phyloP scores from a whole-genome alignment of 768 basidiomycete genomes.

The Hypsizygus marmoreus region DNA sequence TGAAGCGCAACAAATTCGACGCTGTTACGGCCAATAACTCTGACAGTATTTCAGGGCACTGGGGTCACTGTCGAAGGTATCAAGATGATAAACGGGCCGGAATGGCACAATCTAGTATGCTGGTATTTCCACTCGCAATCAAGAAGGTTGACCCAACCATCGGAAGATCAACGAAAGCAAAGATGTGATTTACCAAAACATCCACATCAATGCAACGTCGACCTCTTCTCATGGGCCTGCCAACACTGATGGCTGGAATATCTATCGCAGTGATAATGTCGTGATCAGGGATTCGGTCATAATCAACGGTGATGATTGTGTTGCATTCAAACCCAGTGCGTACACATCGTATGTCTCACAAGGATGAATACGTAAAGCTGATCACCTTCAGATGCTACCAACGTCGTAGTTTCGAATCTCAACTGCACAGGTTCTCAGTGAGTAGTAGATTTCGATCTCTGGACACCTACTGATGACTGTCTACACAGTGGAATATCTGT shows the following conservation, averaged over 20 bases:
- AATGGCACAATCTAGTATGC: conserved; percentile 53
- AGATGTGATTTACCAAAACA: conserved; percentile 46
- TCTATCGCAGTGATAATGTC: conserved; percentile 56
- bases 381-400: conserved; percentile 43
- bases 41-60: conserved; percentile 54
- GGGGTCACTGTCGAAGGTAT: conserved; percentile 50
- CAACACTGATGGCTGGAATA: conserved; percentile 68
- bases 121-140: neutral
- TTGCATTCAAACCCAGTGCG: conserved; percentile 57
- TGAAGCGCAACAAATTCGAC: conserved; percentile 45
- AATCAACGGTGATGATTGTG: conserved; percentile 60
- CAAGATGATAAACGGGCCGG: conserved; percentile 49
- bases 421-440: conserved; percentile 63
- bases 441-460: conserved; percentile 15
- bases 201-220: conserved; percentile 48
- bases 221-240: conserved; percentile 41
- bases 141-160: neutral
- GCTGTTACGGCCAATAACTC: conserved; percentile 53
- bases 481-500: conserved; percentile 53
- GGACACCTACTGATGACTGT: neutral
- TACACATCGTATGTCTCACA: neutral
- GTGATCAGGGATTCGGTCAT: conserved; percentile 51
- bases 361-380: neutral
- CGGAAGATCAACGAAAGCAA: conserved; percentile 48
- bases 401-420: conserved; percentile 56